Percentiles rank a stretch among this genome's conserved stretches.
Conservation (phyloP, 305 asterid species). For the Andrographis paniculata region DNA sequence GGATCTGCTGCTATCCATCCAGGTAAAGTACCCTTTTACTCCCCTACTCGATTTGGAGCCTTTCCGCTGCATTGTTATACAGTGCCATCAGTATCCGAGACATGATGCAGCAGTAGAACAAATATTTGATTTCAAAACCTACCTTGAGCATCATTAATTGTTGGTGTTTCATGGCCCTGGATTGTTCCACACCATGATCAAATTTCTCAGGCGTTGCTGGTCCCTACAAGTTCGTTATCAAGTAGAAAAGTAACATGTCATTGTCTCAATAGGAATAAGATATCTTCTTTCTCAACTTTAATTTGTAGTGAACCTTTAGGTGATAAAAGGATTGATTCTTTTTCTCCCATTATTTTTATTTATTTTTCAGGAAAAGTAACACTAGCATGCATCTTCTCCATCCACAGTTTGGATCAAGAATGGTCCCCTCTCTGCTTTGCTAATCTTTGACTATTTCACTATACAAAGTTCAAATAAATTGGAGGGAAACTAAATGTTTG, state of each 20-base stretch:
- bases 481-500: constrained; percentile 14
- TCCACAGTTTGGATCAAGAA: background rate
- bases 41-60: constrained; percentile 31
- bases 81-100: background rate
- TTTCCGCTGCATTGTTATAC: constrained; percentile 36
- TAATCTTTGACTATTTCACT: background rate
- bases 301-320: no score
- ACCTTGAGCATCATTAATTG: constrained; percentile 44
- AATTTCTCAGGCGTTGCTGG: constrained; percentile 76
- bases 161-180: constrained; percentile 41
- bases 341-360: no score
- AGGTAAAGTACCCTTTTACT: constrained; percentile 17
- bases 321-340: no score
- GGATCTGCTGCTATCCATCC: constrained; percentile 21
- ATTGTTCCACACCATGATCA: constrained; percentile 26
- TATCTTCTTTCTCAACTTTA: no score
- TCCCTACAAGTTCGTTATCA: constrained; percentile 34
- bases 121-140: background rate
- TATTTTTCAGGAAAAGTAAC: no score
- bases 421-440: background rate
- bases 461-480: constrained; percentile 11
- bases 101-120: background rate
- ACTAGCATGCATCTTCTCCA: no score
- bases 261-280: no score
- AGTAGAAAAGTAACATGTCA: background rate